Evolutionary conservation across 176 grass and related monocot genomes (phyloP), one percentile per base, ranked within the genome.

Genomic region (Melocanna baccifera): DNA sequence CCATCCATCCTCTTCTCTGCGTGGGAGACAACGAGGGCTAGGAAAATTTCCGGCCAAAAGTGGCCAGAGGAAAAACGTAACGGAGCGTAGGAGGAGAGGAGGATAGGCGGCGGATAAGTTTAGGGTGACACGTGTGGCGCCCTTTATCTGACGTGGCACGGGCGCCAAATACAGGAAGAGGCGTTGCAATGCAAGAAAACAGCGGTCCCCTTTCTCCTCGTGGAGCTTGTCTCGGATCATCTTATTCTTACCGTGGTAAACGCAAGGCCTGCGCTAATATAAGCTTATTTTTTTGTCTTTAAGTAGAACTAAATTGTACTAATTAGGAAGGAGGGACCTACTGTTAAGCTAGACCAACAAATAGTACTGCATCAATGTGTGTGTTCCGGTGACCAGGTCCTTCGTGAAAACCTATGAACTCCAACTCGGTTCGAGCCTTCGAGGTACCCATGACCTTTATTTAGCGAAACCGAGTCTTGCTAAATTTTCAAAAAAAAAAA

Each of bases 31-130:
- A 87, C 85, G 75, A 91, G 89, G 75, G 68, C 69, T 79, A 71
- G 6, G 51, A 61, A 67, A 80, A 26, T 80, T 70, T 51, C 4
- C 19, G 51, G 80, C 62, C 61, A 30, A 84, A 81, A 77, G 63
- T 55, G 62, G 36, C 77, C n/a, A 52, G 59, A 50, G 72, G 45
- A 36, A 1, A 1, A 67, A 80, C 58, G 73, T 32, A 78, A 45
- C 73, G 32, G 41, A 56, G 19, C 55, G 37, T 25, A 59, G n/a
- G 56, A 25, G 53, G 3, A 13, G 23, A 42, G 32, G 19, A 83
- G 48, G 84, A 86, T 86, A 73, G 78, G 58, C 19, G 52, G 45
- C 48, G 75, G 84, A 94, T 89, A 79, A 62, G 74, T 51, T 62
- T 65, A 46, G 52, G 18, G 9, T 41, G 81, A 88, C 89, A 87